Conservation (phyloP, 2,329 filamentous ascomycete genomes). For the Penicillium digitatum region DNA sequence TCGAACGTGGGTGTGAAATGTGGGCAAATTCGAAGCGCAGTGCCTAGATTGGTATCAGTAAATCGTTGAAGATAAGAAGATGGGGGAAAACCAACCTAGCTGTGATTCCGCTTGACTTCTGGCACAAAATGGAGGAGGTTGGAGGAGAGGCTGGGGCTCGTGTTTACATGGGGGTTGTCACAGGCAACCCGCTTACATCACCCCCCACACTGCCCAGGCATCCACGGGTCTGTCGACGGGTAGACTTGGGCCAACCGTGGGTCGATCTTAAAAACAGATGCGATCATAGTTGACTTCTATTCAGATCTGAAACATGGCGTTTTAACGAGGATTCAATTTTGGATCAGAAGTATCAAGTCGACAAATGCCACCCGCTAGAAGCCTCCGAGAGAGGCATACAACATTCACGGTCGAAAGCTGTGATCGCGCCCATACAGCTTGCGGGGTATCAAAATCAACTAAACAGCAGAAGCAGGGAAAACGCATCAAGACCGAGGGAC, state of each 20-base stretch:
- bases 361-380: slow-evolving; percentile 1
- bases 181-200: slow-evolving; percentile 31
- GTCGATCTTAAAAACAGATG: slow-evolving; percentile 7
- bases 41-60: slow-evolving; percentile 11
- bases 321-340: not conserved
- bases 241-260: slow-evolving; percentile 1
- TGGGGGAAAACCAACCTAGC: slow-evolving; percentile 13
- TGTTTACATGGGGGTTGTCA: slow-evolving; percentile 26
- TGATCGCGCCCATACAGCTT: slow-evolving; percentile 4
- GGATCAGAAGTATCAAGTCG: not conserved
- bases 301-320: not conserved
- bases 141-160: slow-evolving; percentile 38
- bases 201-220: not conserved
- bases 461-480: slow-evolving; percentile 2
- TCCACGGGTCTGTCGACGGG: not conserved
- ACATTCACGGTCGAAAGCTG: slow-evolving; percentile 1
- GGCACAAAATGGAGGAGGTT: slow-evolving; percentile 36
- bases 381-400: not conserved
- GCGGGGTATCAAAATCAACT: slow-evolving; percentile 10
- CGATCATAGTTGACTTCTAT: slow-evolving; percentile 9
- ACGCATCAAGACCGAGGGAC: not conserved
- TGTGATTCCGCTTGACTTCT: slow-evolving; percentile 6
- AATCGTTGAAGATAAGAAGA: slow-evolving; percentile 1
- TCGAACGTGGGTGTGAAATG: slow-evolving; percentile 6
- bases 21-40: not conserved